phyloP scores from a whole-genome alignment of 2,329 filamentous ascomycete species.

The Rhynchosporium agropyri region DNA sequence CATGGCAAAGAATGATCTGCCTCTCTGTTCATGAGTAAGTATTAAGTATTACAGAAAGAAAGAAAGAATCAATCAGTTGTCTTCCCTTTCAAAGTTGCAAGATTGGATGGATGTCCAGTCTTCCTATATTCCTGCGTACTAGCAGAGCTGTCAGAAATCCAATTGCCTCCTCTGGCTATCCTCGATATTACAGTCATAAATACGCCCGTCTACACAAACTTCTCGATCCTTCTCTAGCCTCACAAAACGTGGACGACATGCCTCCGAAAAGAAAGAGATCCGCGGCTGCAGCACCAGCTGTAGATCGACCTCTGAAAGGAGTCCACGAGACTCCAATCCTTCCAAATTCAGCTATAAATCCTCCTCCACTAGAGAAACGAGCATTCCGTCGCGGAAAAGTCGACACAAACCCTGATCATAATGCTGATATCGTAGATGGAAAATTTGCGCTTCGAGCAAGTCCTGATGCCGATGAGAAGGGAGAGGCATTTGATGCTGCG shows the following conservation, averaged over 20 bases:
- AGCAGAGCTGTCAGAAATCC: slow-evolving; percentile 19
- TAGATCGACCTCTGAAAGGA: background rate
- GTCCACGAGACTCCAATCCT: slow-evolving; percentile 24
- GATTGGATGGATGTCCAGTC: slow-evolving; percentile 27
- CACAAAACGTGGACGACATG: slow-evolving; percentile 26
- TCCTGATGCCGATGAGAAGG: slow-evolving; percentile 39
- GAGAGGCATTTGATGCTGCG: slow-evolving; percentile 34
- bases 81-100: background rate
- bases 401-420: slow-evolving; percentile 40
- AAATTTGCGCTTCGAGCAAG: slow-evolving; percentile 40
- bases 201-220: background rate
- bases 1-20: too few species aligned
- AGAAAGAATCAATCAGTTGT: background rate
- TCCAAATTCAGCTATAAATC: slow-evolving; percentile 20
- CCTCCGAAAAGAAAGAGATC: slow-evolving; percentile 40
- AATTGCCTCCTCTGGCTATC: background rate
- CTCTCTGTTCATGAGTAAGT: too few species aligned
- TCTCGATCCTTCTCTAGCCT: background rate
- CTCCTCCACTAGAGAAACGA: slow-evolving; percentile 30
- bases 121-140: slow-evolving; percentile 20
- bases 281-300: slow-evolving; percentile 22
- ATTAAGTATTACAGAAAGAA: too few species aligned
- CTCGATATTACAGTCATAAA: background rate
- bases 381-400: slow-evolving; percentile 32
- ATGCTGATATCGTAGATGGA: slow-evolving; percentile 40